Base-by-base conservation (phyloP, 169 alveolate genomes). In the Eimeria brunetti region DNA sequence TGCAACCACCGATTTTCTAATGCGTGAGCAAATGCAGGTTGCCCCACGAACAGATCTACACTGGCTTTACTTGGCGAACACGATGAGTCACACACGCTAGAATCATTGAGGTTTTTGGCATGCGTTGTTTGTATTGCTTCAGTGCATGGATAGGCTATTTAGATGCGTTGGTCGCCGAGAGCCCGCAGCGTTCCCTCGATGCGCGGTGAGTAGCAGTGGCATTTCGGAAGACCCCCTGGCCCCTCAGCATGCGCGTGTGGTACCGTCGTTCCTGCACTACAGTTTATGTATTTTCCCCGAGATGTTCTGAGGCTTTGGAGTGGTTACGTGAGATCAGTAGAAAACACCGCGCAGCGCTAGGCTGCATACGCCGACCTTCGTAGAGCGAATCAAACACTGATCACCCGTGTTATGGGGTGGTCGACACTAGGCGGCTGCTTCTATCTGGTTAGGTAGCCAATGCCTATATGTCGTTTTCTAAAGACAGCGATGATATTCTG, bases 1-100 rank as follows among this genome's bases (percentile, higher is more conserved):
- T 92, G 96, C 88, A 88, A 83, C 46, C 96, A 92, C 81, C 91
- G 96, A 1, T 92, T 51, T 58, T 60, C 96, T 16, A 81, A 92
- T 41, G 93, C 76, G 96, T 92, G 67, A 62, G 96, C 67, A 89
- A 18, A 20, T 49, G 20, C 3, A 41, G 1, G 44, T 62, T 36
- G 14, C n/a, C 92, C n/a, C 1, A 22, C 11, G 64, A 36, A 41
- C 64, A 11, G 60, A 20, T 62, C 33, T 12, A 51, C 36, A 46
- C 46, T 30, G 44, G 69, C 64, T 16, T 8, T 56, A 20, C 51
- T 36, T 33, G 18, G 51, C 8, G 24, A 56, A 8, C 5, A 51
- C 67, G 0, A 49, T 16, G 2, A 24, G 0, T 33, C 30, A 0
- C 41, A 9, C 83, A 18, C 53, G 14, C 38, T 71, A 71, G 76